Percentiles rank a stretch among this genome's conserved stretches.
These are phyloP conservation scores for Pseudocercospora fijiensis DNA, from an alignment of 2,329 filamentous ascomycete genomes.

Conservation along the genomic window DNA sequence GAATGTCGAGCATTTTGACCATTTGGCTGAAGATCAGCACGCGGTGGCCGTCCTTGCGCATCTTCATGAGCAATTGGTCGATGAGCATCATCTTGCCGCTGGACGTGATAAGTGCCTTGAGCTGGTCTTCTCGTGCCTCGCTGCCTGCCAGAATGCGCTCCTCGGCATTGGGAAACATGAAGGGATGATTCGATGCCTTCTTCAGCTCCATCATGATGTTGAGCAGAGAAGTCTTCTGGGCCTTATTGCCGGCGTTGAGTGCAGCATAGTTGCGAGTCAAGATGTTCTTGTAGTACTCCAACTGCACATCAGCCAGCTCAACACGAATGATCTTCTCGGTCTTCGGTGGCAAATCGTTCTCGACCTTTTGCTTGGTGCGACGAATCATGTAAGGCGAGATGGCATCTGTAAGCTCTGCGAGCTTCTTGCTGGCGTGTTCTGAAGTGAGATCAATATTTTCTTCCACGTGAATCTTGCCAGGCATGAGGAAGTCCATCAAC, in stretches of 20 bases:
- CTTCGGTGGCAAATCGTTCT: conserved; percentile 93
- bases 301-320: conserved; percentile 90
- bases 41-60: conserved; percentile 89
- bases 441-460: conserved; percentile 81
- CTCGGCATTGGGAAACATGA: conserved; percentile 95
- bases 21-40: conserved; percentile 99
- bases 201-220: conserved; percentile 99
- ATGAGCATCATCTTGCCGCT: conserved; percentile 99
- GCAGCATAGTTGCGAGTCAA: conserved; percentile 94
- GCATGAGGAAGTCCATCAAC: conserved; percentile 93
- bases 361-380: conserved; percentile 94
- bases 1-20: conserved; percentile 97
- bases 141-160: conserved; percentile 77
- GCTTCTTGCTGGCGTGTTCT: conserved; percentile 79
- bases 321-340: conserved; percentile 99
- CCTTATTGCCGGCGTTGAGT: conserved; percentile 82
- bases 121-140: conserved; percentile 78
- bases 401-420: conserved; percentile 77
- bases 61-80: conserved; percentile 88
- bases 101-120: conserved; percentile 90
- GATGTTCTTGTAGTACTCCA: conserved; percentile 99
- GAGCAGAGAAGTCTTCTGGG: conserved; percentile 89
- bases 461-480: conserved; percentile 87
- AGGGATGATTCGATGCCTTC: conserved; percentile 97
- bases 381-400: conserved; percentile 95